Evolutionary conservation across 768 basidiomycete genomes (phyloP).

Genomic region (Calocybe indica): DNA sequence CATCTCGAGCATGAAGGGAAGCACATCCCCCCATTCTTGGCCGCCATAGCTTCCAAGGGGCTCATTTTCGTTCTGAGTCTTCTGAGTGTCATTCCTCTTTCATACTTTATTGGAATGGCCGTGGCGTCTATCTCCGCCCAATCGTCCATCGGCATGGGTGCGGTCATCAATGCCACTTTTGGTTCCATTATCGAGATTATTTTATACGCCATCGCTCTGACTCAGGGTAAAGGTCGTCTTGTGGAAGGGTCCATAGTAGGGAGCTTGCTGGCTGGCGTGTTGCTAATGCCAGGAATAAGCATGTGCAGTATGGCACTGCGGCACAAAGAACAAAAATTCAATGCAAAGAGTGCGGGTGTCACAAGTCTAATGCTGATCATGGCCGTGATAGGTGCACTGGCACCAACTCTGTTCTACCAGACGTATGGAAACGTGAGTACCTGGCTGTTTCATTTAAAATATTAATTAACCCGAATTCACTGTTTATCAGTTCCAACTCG

Average conservation of each 20-base stretch:
- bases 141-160: conserved; percentile 98
- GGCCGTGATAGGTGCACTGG: conserved; percentile 95
- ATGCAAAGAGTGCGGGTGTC: conserved; percentile 98
- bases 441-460: conserved; percentile 1
- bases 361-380: conserved; percentile 99
- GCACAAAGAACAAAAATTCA: conserved; percentile 95
- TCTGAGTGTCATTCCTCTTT: conserved; percentile 90
- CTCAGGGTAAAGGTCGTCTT: conserved; percentile 85
- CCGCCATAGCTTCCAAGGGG: conserved; percentile 62
- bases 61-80: conserved; percentile 83
- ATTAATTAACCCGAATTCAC: conserved; percentile 8
- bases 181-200: conserved; percentile 98
- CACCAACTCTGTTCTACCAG: conserved; percentile 97
- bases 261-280: conserved; percentile 88
- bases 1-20: conserved; percentile 44
- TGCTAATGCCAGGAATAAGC: conserved; percentile 94
- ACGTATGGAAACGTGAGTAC: conserved; percentile 89
- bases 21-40: conserved; percentile 60
- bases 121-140: conserved; percentile 99
- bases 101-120: conserved; percentile 99
- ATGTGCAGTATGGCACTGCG: conserved; percentile 90
- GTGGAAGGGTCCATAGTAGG: conserved; percentile 98
- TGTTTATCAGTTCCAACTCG: conserved; percentile 68
- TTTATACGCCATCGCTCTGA: conserved; percentile 84
- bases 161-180: conserved; percentile 98